A percentile compares a stretch with the other conserved stretches of the same genome.
Evolutionary conservation across 306 rosid genomes (phyloP).

Genomic region (Alnus glutinosa): DNA sequence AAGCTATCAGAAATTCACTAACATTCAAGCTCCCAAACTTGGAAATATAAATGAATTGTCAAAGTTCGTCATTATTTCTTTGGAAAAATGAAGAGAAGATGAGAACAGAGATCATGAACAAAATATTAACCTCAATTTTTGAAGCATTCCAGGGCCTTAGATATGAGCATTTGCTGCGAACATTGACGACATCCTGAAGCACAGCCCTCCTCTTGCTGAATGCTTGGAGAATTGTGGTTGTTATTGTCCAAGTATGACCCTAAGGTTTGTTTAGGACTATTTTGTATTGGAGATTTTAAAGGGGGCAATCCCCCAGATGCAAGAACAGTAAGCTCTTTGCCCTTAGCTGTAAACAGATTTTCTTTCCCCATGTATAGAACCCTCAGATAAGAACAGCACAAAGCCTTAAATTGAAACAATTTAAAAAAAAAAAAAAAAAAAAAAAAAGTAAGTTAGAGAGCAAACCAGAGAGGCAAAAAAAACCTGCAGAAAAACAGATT

Average conservation of each 20-base stretch:
- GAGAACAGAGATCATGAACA: neutral
- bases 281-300: constrained; percentile 37
- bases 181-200: constrained; percentile 72
- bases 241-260: constrained; percentile 29
- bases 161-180: constrained; percentile 47
- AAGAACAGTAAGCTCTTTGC: constrained; percentile 42
- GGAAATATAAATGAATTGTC: neutral
- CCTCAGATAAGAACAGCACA: constrained; percentile 34
- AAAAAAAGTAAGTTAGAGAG: constrained; percentile 11
- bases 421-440: constrained; percentile 17
- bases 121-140: constrained; percentile 58
- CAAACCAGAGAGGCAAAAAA: neutral
- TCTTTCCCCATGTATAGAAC: constrained; percentile 70
- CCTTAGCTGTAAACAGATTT: constrained; percentile 33
- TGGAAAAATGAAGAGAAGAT: neutral
- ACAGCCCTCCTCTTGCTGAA: constrained; percentile 62
- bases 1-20: neutral
- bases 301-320: constrained; percentile 50
- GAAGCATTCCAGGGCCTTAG: constrained; percentile 42
- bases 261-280: constrained; percentile 40
- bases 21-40: neutral
- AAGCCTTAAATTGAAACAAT: constrained; percentile 26
- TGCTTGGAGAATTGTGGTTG: constrained; percentile 26
- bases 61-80: neutral
- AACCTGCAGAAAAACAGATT: neutral